These are phyloP conservation scores for Mycena vitilis DNA, from an alignment of 768 basidiomycete species.

Conservation along the genomic window DNA sequence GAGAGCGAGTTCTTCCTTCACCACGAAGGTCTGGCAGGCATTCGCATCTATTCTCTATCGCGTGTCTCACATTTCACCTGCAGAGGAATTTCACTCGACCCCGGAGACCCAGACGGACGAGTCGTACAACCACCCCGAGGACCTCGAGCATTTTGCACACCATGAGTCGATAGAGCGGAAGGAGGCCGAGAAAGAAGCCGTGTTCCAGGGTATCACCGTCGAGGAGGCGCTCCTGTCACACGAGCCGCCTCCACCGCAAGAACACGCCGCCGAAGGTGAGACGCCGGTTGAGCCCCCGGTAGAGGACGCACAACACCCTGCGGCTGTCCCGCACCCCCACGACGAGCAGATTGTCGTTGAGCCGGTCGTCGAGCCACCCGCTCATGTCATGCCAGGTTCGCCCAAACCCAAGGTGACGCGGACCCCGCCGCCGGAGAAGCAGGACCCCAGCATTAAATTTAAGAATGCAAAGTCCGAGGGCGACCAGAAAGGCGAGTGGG, in stretches of 20 bases:
- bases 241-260: conserved; percentile 47
- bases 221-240: conserved; percentile 74
- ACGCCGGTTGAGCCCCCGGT: conserved; percentile 27
- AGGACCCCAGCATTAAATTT: conserved; percentile 74
- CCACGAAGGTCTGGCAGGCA: conserved; percentile 81
- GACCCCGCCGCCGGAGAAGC: conserved; percentile 71
- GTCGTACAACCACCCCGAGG: conserved; percentile 93
- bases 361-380: conserved; percentile 43
- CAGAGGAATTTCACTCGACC: conserved; percentile 93
- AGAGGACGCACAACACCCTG: conserved; percentile 33
- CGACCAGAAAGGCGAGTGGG: conserved; percentile 73
- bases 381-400: conserved; percentile 22
- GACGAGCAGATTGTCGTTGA: conserved; percentile 47
- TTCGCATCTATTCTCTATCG: not conserved
- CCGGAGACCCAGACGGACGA: conserved; percentile 98
- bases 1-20: conserved; percentile 97
- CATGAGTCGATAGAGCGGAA: conserved; percentile 87
- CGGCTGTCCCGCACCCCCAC: conserved; percentile 46
- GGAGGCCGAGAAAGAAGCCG: conserved; percentile 87
- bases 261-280: conserved; percentile 38
- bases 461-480: conserved; percentile 65
- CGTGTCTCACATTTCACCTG: not conserved
- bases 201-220: conserved; percentile 84
- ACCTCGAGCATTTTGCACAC: conserved; percentile 90
- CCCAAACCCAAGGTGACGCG: conserved; percentile 65